Evolutionary conservation across 495 filamentous ascomycete species (phyloP), one percentile per base, ranked within the genome.

Genomic region (Hypomontagnella submonticulosa): DNA sequence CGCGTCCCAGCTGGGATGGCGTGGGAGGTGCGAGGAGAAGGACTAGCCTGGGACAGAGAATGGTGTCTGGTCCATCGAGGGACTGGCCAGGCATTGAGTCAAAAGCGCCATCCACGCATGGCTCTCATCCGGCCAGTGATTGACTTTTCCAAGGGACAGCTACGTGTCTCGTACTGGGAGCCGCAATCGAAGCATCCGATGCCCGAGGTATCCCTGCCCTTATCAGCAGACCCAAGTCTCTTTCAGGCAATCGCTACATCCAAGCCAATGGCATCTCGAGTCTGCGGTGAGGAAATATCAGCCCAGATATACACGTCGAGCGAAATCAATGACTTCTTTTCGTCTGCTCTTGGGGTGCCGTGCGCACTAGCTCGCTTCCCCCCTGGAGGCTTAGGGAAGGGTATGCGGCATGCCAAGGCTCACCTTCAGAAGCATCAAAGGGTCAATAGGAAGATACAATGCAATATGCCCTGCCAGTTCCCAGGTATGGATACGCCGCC

Each of bases 1-100:
- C 81, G 79, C n/a, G 83, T 97, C 37, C 88, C 92, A 0, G 61
- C 79, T 0, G 85, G 77, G 6, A 76, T 76, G 18, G 70, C 80
- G 15, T 97, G 93, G 93, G 87, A 91, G 70, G 83, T 96, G 20
- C 84, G 81, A 46, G 76, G 80, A 12, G 90, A 96, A 75, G 93
- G 93, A 0, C 78, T 97, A 4, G 89, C 88, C 13, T 97, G 93
- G 93, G 93, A 97, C 73, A 80, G 93, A 49, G 93, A 97, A 76
- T 97, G 93, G 93, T 96, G 92, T 71, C 76, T 97, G 12, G 84
- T 97, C 12, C 92, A 96, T 72, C 86, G 88, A 69, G 90, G 91
- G 7, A 93, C 92, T 1, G 88, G 88, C 0, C 85, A 85, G 44
- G 90, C 88, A 0, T 76, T 97, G 47, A 93, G 83, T 63, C 92